These are phyloP conservation scores for Phytopythium montanum DNA, from an alignment of 352 stramenopile genomes.

Conservation along the genomic window DNA sequence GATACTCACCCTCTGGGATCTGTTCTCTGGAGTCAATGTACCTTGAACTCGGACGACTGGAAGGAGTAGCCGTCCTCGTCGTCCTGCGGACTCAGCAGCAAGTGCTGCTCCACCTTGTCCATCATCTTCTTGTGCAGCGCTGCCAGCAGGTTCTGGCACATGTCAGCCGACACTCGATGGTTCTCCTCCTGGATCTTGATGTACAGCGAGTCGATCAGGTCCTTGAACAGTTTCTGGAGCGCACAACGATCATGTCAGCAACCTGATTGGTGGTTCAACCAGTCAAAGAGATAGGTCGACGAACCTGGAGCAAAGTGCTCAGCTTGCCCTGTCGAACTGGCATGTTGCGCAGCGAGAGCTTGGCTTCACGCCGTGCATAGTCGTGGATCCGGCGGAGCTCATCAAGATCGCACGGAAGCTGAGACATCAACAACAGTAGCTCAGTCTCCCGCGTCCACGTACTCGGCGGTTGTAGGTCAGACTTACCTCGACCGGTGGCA, in stretches of 20 bases:
- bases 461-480: not conserved
- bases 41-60: slow-evolving; percentile 69
- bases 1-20: not conserved
- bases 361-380: slow-evolving; percentile 46
- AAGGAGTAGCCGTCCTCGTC: slow-evolving; percentile 61
- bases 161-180: slow-evolving; percentile 51
- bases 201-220: slow-evolving; percentile 67
- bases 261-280: not conserved
- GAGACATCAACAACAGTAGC: slow-evolving; percentile 1
- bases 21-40: slow-evolving; percentile 8
- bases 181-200: slow-evolving; percentile 71
- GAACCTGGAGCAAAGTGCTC: slow-evolving; percentile 53
- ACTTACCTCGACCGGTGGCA: slow-evolving; percentile 36
- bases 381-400: slow-evolving; percentile 46
- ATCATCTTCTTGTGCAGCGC: slow-evolving; percentile 62
- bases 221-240: slow-evolving; percentile 73
- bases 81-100: slow-evolving; percentile 34
- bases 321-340: slow-evolving; percentile 65
- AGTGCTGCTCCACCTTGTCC: slow-evolving; percentile 47
- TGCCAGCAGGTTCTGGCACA: slow-evolving; percentile 53
- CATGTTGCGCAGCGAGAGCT: slow-evolving; percentile 55
- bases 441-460: not conserved
- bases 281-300: not conserved
- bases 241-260: not conserved
- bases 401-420: slow-evolving; percentile 62